Base-by-base conservation (phyloP, 768 basidiomycete genomes). In the Termitomyces sp. region DNA sequence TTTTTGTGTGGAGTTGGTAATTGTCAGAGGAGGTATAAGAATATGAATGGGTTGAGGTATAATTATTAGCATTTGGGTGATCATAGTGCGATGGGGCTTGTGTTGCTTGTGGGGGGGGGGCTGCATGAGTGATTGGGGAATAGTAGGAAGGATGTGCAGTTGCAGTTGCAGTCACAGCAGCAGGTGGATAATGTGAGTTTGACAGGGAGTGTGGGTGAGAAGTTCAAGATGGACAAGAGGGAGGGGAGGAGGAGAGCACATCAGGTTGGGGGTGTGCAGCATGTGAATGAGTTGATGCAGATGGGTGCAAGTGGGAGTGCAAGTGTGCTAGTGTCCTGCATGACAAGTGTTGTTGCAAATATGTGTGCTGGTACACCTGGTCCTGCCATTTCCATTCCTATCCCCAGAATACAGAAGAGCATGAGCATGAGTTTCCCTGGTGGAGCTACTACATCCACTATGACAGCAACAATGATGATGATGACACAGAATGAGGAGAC, bases 41-140 rank as follows among this genome's bases (percentile, higher is more conserved):
- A 99, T 67, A 96, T 98, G 94, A 98, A 98, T 69, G 96, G 96
- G 0, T 74, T 98, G 58, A 73, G 90, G 64, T 98, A 98, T 60
- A 96, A 98, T 71, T 98, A 98, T 67, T 90, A 94, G 70, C 96
- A 98, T 71, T 89, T 88, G 21, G 96, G 95, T 10, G 93, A 94
- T 42, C 97, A 98, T 69, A 97, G 96, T 3, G 87, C 89, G 6
- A 78, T 92, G 41, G 97, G 97, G 5, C 76, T 98, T 0, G 83
- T 85, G 43, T 73, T 97, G 63, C 79, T 98, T 43, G 90, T 90
- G n/a, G n/a, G n/a, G 3, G 82, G 81, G 51, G 89, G 90, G 3
- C 75, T 84, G 60, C 88, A 76, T 56, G 75, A 75, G 61, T 75
- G 75, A 61, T 54, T 75, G 12, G 55, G 58, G 17, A 58, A 57